Base-by-base conservation (phyloP, 2,329 filamentous ascomycete species). In the Fusarium agapanthi region DNA sequence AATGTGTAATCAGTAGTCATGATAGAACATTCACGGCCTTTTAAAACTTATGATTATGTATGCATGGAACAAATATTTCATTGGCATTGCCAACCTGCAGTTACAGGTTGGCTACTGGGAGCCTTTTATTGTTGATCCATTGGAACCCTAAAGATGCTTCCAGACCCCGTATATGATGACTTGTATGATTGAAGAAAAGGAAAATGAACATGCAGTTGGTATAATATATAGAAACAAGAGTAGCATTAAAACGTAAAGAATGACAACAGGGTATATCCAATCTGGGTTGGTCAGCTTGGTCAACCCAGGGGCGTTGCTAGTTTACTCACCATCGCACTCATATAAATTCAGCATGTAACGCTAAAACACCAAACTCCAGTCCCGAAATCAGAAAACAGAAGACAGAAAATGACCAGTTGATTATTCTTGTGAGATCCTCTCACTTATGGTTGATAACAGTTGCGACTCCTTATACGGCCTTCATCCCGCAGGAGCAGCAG, bases 251-350 rank as follows among this genome's bases (percentile, higher is more conserved):
- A 55, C 32, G 35, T 63, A 63, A 71, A 35, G 62, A 59, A 68
- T 72, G 58, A 59, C 64, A 58, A 67, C 55, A 55, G 71, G 73
- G 65, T 65, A 69, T 76, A 62, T 73, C 70, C 73, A 72, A 77
- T 75, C 75, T 77, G 54, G 20, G 30, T 30, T 26, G 32, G 60
- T 77, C 50, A 77, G 74, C 24, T 41, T 55, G 32, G 18, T 22
- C 18, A 12, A 18, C 45, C 51, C 58, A 14, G 20, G 38, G 15
- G 30, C 7, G 45, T 28, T 34, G 30, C 38, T 24, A 26, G 18
- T 43, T 35, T 22, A 70, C 75, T 74, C 47, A 77, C 75, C 66
- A 74, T 75, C 50, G 63, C 57, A 64, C 62, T 61, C 72, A 26
- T 61, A 59, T 61, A 53, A 57, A 67, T 48, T 45, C 45, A 48